phyloP scores from a whole-genome alignment of 176 grass and related monocot genomes.

The Carex cristatella region DNA sequence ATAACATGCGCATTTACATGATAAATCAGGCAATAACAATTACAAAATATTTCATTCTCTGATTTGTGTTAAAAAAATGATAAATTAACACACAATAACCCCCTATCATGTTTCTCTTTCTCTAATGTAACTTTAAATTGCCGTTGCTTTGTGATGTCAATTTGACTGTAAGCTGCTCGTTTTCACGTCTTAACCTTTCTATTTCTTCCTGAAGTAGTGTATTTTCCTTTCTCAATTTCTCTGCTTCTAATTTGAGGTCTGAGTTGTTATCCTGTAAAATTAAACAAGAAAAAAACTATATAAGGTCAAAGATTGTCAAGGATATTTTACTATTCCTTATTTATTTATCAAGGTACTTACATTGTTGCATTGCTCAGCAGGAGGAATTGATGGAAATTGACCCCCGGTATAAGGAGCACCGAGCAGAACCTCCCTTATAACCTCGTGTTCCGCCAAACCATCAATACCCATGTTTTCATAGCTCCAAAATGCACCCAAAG shows the following conservation, averaged over 20 bases:
- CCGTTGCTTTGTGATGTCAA: conserved; percentile 15
- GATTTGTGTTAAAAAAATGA: not conserved
- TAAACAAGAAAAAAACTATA: not conserved
- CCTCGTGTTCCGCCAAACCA: conserved; percentile 70
- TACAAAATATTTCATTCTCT: not conserved
- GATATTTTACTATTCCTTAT: not conserved
- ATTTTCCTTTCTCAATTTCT: conserved; percentile 42
- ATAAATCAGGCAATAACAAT: not conserved
- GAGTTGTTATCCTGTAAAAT: not conserved
- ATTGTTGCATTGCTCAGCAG: conserved; percentile 30
- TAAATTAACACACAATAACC: not conserved
- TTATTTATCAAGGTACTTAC: conserved; percentile 27
- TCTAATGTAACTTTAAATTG: conserved; percentile 1
- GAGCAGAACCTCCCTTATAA: conserved; percentile 92
- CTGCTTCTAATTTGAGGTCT: conserved; percentile 36
- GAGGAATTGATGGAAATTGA: conserved; percentile 55
- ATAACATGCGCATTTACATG: not conserved
- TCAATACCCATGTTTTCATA: conserved; percentile 99
- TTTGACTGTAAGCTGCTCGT: conserved; percentile 43
- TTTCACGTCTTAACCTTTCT: conserved; percentile 58
- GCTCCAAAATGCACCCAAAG: conserved; percentile 98
- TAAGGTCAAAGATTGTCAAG: not conserved
- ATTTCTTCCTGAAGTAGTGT: conserved; percentile 45
- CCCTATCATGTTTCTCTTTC: not conserved
- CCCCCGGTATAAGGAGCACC: conserved; percentile 76